These are phyloP conservation scores for Auriscalpium vulgare DNA, from an alignment of 768 basidiomycete genomes.

Conservation along the genomic window DNA sequence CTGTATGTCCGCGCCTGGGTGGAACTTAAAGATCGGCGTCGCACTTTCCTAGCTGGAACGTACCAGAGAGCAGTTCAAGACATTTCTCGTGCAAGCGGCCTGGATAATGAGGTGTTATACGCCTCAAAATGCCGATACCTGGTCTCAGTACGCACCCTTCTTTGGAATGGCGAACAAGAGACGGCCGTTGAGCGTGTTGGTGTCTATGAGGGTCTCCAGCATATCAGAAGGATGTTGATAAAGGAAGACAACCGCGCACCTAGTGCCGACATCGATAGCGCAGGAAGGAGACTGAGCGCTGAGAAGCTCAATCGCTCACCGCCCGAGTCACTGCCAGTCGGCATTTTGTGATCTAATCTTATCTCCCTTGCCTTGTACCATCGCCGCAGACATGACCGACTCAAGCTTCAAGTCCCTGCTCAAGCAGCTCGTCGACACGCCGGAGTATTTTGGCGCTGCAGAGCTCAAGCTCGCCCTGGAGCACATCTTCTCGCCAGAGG, in stretches of 20 bases:
- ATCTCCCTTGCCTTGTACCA: background rate
- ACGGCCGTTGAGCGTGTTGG: constrained; percentile 77
- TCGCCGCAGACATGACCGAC: constrained; percentile 14
- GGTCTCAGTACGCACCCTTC: constrained; percentile 57
- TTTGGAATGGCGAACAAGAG: constrained; percentile 94
- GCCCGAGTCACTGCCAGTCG: background rate
- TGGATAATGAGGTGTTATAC: constrained; percentile 21
- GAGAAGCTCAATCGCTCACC: background rate
- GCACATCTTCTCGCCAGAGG: constrained; percentile 60
- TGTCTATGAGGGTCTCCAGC: constrained; percentile 32
- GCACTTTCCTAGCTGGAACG: background rate
- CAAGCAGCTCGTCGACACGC: constrained; percentile 69
- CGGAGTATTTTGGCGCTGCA: constrained; percentile 70
- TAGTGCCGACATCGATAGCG: background rate
- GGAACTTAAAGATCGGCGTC: background rate
- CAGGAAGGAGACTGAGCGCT: background rate
- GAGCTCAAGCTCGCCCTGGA: constrained; percentile 71
- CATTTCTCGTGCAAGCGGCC: constrained; percentile 91
- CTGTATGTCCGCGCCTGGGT: constrained; percentile 86
- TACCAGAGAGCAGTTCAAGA: constrained; percentile 75
- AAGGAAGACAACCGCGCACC: background rate
- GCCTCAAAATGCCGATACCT: background rate
- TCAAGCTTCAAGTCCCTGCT: constrained; percentile 72
- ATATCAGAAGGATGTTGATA: too few relatives aligned
- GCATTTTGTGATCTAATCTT: background rate